Base-by-base conservation (phyloP, 257 asterid species). In the Anisodus acutangulus region DNA sequence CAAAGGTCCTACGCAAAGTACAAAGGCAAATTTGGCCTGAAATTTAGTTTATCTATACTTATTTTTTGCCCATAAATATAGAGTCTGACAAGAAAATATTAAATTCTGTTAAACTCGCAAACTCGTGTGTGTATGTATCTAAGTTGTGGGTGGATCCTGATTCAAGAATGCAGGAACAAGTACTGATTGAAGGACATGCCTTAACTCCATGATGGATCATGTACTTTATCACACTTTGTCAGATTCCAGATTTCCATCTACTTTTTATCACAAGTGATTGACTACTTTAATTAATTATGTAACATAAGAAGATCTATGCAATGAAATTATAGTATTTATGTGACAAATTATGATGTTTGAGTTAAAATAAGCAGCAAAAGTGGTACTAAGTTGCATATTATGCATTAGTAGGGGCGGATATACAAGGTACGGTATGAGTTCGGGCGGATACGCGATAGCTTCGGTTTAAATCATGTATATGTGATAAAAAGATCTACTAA, bases 181-280 rank as follows among this genome's bases (percentile, higher is more conserved):
- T 71, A 72, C 39, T 11, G 47, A 26, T 76, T 76, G 22, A 76
- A 76, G 81, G 63, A 51, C 81, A 51, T 51, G 81, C 47, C 63
- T 51, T 6, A 37, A 76, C 45, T 1, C 58, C 15, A 45, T 12
- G 58, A 35, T 71, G 58, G 79, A 45, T 43, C n/a, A 45, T 71
- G 79, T 71, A 41, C 37, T 9, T 71, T n/a, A 71, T n/a, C 39
- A 71, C 3, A 45, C 79, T 70, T 70, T 45, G 9, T 9, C 17
- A 19, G 79, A 71, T 71, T 71, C 79, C 35, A 31, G 35, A 31
- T 31, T 31, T 31, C 2, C 37, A 17, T 71, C 58, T 45, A 71
- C 37, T 45, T 71, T 71, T n/a, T 45, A 8, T 31, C 11, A 1
- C 43, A 71, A 39, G 37, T 71, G 17, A 41, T 69, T 69, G 78